Evolutionary conservation across 352 stramenopile genomes (phyloP), one percentile per base, ranked within the genome.

Genomic region (Globisporangium nagaii): DNA sequence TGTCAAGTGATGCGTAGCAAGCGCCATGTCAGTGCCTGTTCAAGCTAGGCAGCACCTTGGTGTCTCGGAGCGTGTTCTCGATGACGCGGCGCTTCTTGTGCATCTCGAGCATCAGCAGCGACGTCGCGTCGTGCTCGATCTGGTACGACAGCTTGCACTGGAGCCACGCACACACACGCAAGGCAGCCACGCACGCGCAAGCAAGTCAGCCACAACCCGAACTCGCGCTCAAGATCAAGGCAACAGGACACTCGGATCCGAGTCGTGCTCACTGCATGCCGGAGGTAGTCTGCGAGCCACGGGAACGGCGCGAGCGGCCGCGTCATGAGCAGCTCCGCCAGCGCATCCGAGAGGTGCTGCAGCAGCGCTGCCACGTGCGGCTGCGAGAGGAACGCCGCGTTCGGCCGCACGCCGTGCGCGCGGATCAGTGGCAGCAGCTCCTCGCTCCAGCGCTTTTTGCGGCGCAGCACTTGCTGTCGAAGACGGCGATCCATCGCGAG

Each of bases 1-100:
- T 11, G 19, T 35, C 39, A 30, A n/a, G n/a, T n/a, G n/a, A n/a
- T n/a, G n/a, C n/a, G n/a, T n/a, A n/a, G n/a, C n/a, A n/a, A n/a
- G n/a, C n/a, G 4, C 3, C 40, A 30, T 32, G 13, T 34, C 13
- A 47, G 15, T 6, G n/a, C n/a, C n/a, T n/a, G n/a, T n/a, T n/a
- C n/a, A n/a, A n/a, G n/a, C n/a, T n/a, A n/a, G n/a, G n/a, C 8
- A 22, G 24, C 25, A 70, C 65, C 59, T 75, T 79, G 10, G 72
- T 89, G 50, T 78, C 70, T 9, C 63, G 47, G 42, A 84, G 62
- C 15, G 72, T 56, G 48, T 67, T 70, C 45, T 89, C 71, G 37
- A 89, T 86, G 27, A 84, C 62, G 20, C 75, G 63, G 15, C 75
- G 74, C 57, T 87, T 89, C 52, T 74, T 82, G 65, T 89, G 79